Evolutionary conservation across 768 basidiomycete genomes (phyloP), one percentile per base, ranked within the genome.

Genomic region (Mycena crocata): DNA sequence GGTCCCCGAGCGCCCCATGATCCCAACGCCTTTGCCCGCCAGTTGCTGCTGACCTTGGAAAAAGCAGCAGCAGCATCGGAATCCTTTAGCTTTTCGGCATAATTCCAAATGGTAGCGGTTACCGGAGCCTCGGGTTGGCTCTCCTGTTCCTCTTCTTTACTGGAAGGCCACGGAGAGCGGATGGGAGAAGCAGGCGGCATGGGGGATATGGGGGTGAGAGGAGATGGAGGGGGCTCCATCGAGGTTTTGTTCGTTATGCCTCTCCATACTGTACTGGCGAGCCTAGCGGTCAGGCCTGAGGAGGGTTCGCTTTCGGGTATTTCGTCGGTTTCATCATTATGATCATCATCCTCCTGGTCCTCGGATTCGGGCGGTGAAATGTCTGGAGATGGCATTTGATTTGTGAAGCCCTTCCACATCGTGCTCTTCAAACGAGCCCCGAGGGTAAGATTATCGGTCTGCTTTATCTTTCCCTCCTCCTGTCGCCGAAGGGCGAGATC

Each of bases 221-320:
- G 79, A 44, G 83, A 78, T n/a, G 81, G 76, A 21, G 89, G 85
- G 13, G 80, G 78, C n/a, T 90, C 90, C 90, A 91, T 90, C 3
- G 90, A 86, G 63, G 84, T 85, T 74, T 90, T 89, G 71, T 92
- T 93, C 4, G 90, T 92, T 69, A 93, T 88, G 5, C 92, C 92
- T 73, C 85, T 84, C 92, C 91, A 93, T 24, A 93, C 84, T n/a
- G 86, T 87, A 62, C 79, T 86, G 12, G 90, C 87, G 17, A 92
- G 73, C 35, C 86, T 82, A 44, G 87, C 82, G 8, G 86, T 84
- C 56, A 89, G 66, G 15, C 84, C 82, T 24, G 81, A 67, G 7
- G 71, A 31, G 7, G 60, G 70, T 56, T 66, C 69, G 9, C 84
- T 83, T 23, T 81, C 83, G 17, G 72, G 65, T 31, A 69, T 61